These are phyloP conservation scores for Rubroboletus satanas DNA, from an alignment of 768 basidiomycete species.

Conservation along the genomic window DNA sequence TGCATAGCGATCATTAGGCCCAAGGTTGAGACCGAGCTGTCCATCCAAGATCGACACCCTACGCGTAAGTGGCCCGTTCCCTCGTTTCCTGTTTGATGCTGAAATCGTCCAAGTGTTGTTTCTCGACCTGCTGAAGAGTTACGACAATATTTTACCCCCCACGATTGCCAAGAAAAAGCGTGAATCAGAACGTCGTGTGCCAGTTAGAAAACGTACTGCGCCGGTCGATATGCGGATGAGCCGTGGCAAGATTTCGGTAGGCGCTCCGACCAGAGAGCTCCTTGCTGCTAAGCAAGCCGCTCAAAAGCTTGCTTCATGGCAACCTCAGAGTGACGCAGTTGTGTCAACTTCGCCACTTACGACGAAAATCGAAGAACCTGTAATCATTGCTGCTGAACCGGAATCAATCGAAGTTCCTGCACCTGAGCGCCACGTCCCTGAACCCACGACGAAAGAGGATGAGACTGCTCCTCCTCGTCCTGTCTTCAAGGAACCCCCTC, in stretches of 20 bases:
- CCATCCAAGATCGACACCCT: constrained; percentile 89
- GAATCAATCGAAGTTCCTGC: constrained; percentile 8
- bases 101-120: constrained; percentile 56
- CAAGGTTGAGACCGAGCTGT: constrained; percentile 73
- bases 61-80: constrained; percentile 45
- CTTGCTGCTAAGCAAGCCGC: constrained; percentile 67
- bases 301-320: constrained; percentile 43
- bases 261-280: constrained; percentile 64
- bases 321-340: constrained; percentile 12
- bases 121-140: constrained; percentile 78
- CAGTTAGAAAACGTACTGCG: constrained; percentile 80
- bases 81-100: not conserved
- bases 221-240: constrained; percentile 87
- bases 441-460: constrained; percentile 12
- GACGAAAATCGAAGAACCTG: constrained; percentile 18
- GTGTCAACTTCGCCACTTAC: constrained; percentile 16
- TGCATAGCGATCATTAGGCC: constrained; percentile 73
- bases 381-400: constrained; percentile 13
- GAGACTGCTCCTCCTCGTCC: constrained; percentile 35
- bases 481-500: constrained; percentile 60
- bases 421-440: constrained; percentile 1
- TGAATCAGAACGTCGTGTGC: constrained; percentile 82
- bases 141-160: constrained; percentile 70
- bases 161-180: constrained; percentile 82
- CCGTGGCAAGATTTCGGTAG: constrained; percentile 68